A percentile compares a stretch with the other conserved stretches of the same genome.
phyloP scores from a whole-genome alignment of 805 yeast species.

The Pichia californica region DNA sequence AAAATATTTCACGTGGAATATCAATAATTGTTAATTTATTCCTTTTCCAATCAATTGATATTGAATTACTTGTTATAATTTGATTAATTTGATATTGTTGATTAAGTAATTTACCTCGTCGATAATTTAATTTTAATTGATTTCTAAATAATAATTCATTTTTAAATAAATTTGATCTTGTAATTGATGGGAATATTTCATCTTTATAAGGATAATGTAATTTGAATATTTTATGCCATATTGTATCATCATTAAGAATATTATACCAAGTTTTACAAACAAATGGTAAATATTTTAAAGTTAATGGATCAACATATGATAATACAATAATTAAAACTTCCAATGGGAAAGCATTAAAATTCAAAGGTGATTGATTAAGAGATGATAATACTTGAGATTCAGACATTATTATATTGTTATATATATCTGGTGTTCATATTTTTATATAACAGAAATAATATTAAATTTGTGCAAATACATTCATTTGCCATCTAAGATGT shows the following conservation, averaged over 20 bases:
- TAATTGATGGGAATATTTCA: conserved; percentile 35
- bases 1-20: conserved; percentile 7
- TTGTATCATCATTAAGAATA: conserved; percentile 37
- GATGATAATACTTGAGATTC: not conserved
- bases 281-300: conserved; percentile 33
- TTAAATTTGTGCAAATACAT: too few relatives aligned
- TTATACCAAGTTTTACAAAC: conserved; percentile 46
- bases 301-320: conserved; percentile 38
- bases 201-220: conserved; percentile 32
- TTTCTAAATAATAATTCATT: conserved; percentile 38
- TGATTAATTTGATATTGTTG: conserved; percentile 6
- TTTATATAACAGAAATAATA: too few relatives aligned
- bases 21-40: conserved; percentile 10
- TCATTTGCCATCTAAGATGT: too few relatives aligned
- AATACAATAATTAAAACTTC: conserved; percentile 43
- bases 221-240: conserved; percentile 43
- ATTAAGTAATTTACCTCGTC: conserved; percentile 6
- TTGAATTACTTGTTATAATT: conserved; percentile 3
- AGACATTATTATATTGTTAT: too few relatives aligned
- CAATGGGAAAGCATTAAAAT: conserved; percentile 33
- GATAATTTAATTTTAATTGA: conserved; percentile 21
- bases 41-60: conserved; percentile 10
- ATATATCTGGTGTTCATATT: not conserved
- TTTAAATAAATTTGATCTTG: conserved; percentile 41
- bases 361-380: not conserved